Conservation (phyloP, 345 rosid species). For the Eucalyptus brandiana region DNA sequence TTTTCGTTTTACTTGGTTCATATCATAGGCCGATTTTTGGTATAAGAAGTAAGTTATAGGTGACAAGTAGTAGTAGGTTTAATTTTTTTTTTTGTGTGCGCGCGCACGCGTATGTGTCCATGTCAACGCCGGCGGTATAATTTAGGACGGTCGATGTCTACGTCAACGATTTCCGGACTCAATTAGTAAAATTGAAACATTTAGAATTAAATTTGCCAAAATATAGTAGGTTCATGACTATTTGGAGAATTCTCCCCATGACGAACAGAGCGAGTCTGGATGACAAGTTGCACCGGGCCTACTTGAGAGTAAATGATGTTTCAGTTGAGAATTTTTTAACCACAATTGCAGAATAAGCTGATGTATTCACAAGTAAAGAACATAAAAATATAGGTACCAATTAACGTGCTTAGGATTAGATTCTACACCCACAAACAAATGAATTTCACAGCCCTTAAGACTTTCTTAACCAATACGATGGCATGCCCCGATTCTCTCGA, state of each 20-base stretch:
- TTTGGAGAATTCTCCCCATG: not conserved
- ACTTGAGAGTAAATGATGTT: not conserved
- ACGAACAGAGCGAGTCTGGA: not conserved
- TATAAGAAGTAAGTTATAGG: not conserved
- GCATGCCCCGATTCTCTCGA: not conserved
- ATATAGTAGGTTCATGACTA: not conserved
- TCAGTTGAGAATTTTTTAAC: not conserved
- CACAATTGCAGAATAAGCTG: not conserved
- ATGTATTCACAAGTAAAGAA: not conserved
- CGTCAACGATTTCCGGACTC: not conserved
- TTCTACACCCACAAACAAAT: not conserved
- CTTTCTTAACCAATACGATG: not conserved
- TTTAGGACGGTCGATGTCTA: not conserved
- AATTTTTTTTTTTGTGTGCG: too few relatives aligned
- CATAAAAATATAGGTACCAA: too few relatives aligned
- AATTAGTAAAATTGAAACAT: too few relatives aligned
- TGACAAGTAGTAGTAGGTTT: not conserved
- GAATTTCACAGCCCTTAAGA: not conserved
- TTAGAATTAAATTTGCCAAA: too few relatives aligned
- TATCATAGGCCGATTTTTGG: too few relatives aligned
- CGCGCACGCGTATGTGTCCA: too few relatives aligned
- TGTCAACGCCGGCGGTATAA: rapidly evolving
- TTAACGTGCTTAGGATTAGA: not conserved
- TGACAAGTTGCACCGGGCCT: not conserved
- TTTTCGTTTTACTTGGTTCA: too few relatives aligned